Percentiles rank a stretch among this genome's conserved stretches.
phyloP scores from a whole-genome alignment of 2,329 filamentous ascomycete species.

The Coniochaeta prunicola region DNA sequence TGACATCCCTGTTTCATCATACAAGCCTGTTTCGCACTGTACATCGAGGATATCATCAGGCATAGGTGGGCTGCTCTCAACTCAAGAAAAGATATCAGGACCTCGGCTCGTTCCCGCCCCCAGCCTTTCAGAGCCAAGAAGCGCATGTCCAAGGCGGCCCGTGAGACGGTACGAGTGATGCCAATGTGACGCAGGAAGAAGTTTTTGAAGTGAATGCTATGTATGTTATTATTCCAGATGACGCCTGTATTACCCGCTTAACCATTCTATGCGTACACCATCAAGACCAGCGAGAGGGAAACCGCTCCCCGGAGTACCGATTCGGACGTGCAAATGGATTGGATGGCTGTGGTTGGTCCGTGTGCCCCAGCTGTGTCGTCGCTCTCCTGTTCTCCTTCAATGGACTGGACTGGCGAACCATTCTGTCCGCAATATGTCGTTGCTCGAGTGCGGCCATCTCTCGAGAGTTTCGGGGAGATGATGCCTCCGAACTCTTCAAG shows the following conservation, averaged over 20 bases:
- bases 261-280: not conserved
- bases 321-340: slow-evolving; percentile 33
- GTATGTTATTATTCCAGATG: not conserved
- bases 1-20: not conserved
- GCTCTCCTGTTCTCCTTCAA: slow-evolving; percentile 27
- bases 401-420: slow-evolving; percentile 31
- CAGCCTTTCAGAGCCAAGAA: not conserved
- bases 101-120: not conserved
- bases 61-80: not conserved
- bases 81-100: not conserved
- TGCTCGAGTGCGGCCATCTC: slow-evolving; percentile 56
- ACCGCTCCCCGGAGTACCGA: slow-evolving; percentile 32
- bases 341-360: slow-evolving; percentile 11
- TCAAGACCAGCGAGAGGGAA: slow-evolving; percentile 23
- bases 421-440: slow-evolving; percentile 23
- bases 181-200: not conserved
- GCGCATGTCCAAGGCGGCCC: not conserved
- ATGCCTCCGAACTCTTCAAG: slow-evolving; percentile 33
- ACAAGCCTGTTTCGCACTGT: not conserved
- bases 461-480: slow-evolving; percentile 50
- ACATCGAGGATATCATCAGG: not conserved
- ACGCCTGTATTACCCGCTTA: not conserved
- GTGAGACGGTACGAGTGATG: not conserved
- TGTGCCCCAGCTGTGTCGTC: slow-evolving; percentile 8
- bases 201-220: not conserved